phyloP scores from a whole-genome alignment of 306 rosid genomes.

The Castanospermum australe region DNA sequence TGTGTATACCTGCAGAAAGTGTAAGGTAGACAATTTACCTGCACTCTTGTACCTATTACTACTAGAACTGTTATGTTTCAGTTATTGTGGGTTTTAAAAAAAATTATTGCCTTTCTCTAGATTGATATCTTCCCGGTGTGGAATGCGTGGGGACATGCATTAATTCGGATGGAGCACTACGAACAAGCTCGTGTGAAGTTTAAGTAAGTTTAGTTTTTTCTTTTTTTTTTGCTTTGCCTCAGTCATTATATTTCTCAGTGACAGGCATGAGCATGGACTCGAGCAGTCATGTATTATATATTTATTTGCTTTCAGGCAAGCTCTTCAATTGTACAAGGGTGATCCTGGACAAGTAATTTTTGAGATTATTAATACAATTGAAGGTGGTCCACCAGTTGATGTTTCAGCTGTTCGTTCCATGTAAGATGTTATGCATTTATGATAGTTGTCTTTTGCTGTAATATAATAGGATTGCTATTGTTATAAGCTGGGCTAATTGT shows the following conservation, averaged over 20 bases:
- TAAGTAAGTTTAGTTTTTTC: constrained; percentile 58
- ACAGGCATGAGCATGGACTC: constrained; percentile 1
- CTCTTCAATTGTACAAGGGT: constrained; percentile 86
- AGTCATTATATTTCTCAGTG: background rate
- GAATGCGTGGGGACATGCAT: constrained; percentile 99
- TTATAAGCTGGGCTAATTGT: constrained; percentile 13
- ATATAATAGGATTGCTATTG: background rate
- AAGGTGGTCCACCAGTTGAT: constrained; percentile 96
- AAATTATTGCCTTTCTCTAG: constrained; percentile 47
- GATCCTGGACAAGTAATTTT: constrained; percentile 79
- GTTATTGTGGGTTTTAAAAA: constrained; percentile 24
- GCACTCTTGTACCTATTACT: constrained; percentile 16
- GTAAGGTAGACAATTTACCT: constrained; percentile 66
- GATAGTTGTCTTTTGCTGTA: constrained; percentile 3
- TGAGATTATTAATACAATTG: constrained; percentile 92
- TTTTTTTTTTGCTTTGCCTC: constrained; percentile 1
- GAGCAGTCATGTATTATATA: constrained; percentile 18
- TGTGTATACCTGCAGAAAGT: constrained; percentile 93
- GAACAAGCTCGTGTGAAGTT: constrained; percentile 97
- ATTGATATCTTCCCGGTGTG: constrained; percentile 97
- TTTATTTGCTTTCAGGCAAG: constrained; percentile 78
- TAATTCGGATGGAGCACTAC: constrained; percentile 96
- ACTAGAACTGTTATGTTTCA: constrained; percentile 17
- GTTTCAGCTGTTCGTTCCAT: constrained; percentile 93
- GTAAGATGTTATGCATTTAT: constrained; percentile 64